Evolutionary conservation across 2,329 filamentous ascomycete species (phyloP).

Genomic region (Pleurostoma richardsiae): DNA sequence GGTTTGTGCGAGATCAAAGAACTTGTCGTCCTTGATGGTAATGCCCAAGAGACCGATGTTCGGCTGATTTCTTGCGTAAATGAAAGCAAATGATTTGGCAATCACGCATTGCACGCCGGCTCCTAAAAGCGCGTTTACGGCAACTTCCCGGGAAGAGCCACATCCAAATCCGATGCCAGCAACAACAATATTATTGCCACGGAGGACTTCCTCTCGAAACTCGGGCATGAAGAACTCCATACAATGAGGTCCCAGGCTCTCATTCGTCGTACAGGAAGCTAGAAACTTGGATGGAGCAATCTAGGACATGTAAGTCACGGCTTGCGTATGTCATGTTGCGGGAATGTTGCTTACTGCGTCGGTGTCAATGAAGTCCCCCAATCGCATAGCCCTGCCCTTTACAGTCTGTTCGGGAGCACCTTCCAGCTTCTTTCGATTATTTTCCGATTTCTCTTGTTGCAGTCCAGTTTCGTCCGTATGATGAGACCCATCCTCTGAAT

Average conservation of each 20-base stretch:
- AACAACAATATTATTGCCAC: conserved; percentile 35
- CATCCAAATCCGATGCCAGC: conserved; percentile 39
- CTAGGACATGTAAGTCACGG: conserved; percentile 14
- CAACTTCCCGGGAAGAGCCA: conserved; percentile 38
- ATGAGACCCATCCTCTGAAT: no score
- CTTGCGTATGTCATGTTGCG: not conserved
- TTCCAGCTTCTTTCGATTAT: not conserved
- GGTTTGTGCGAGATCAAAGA: conserved; percentile 26
- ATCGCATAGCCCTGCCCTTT: conserved; percentile 26
- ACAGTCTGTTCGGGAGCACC: no score
- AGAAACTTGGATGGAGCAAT: conserved; percentile 33
- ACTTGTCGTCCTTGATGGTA: conserved; percentile 29
- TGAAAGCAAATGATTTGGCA: no score
- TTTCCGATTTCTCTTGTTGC: not conserved
- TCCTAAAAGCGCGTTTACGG: conserved; percentile 32
- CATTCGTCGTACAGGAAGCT: conserved; percentile 19
- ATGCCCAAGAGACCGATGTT: no score
- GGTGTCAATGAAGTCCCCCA: conserved; percentile 41
- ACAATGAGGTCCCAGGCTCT: conserved; percentile 30
- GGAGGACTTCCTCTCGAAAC: no score
- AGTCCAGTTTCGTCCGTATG: not conserved
- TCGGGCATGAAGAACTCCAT: conserved; percentile 31
- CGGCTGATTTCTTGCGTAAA: no score
- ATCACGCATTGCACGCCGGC: no score
- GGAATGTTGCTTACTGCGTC: conserved; percentile 24